A percentile compares a stretch with the other conserved stretches of the same genome.
Evolutionary conservation across 73 alveolate species (phyloP).

Genomic region (Effrenium voratum): DNA sequence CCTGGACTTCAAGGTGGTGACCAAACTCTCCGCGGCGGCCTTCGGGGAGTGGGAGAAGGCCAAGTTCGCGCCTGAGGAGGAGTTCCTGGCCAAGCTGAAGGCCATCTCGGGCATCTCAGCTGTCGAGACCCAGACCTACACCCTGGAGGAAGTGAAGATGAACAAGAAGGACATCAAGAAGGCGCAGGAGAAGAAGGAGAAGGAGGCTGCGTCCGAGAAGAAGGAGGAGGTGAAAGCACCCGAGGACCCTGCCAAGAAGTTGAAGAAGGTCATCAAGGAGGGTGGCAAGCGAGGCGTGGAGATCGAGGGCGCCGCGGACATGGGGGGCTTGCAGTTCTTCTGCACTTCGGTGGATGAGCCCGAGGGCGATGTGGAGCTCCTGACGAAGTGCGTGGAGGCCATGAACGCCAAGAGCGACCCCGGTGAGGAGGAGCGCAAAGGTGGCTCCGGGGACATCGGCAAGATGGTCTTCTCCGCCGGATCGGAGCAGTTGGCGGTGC

Average conservation of each 20-base stretch:
- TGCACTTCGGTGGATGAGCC: slow-evolving; percentile 93
- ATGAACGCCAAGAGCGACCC: slow-evolving; percentile 93
- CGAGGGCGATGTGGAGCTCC: slow-evolving; percentile 76
- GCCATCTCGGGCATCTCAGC: slow-evolving; percentile 73
- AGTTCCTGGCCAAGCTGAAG: slow-evolving; percentile 45
- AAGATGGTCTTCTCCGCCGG: slow-evolving; percentile 94
- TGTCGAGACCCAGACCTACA: slow-evolving; percentile 94
- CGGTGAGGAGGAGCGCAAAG: slow-evolving; percentile 93
- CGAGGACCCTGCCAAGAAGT: slow-evolving; percentile 25
- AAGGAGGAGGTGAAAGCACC: slow-evolving; percentile 49
- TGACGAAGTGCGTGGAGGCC: slow-evolving; percentile 88
- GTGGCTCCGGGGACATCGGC: slow-evolving; percentile 93
- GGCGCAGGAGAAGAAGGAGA: slow-evolving; percentile 87
- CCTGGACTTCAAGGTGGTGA: slow-evolving; percentile 86
- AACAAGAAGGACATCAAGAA: not conserved
- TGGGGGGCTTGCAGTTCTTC: slow-evolving; percentile 94
- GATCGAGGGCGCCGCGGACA: slow-evolving; percentile 92
- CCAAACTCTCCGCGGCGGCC: slow-evolving; percentile 6
- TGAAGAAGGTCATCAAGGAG: slow-evolving; percentile 87
- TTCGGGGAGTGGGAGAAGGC: slow-evolving; percentile 70
- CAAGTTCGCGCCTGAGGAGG: slow-evolving; percentile 74
- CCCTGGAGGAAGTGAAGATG: slow-evolving; percentile 58
- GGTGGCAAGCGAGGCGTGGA: slow-evolving; percentile 94
- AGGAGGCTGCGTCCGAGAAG: not conserved
- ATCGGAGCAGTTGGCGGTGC: slow-evolving; percentile 79